Conservation (phyloP, 306 rosid genomes). For the Abrus pulchellus region DNA sequence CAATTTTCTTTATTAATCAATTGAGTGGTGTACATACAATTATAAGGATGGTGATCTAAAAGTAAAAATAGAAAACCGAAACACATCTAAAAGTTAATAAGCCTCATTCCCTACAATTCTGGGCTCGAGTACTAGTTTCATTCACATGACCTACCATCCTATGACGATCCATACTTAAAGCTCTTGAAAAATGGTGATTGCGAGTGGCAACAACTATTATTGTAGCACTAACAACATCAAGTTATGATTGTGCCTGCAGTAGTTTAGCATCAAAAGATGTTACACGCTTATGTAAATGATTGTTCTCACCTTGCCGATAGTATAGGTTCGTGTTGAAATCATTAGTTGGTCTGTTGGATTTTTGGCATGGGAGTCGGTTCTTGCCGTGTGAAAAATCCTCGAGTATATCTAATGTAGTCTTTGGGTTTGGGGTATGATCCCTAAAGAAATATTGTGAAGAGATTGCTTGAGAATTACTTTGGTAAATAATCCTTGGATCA, state of each 20-base stretch:
- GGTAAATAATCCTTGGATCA: constrained; percentile 54
- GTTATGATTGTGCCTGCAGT: constrained; percentile 64
- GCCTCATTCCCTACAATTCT: constrained; percentile 16
- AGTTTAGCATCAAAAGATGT: constrained; percentile 52
- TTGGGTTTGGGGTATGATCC: constrained; percentile 49
- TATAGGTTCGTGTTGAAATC: constrained; percentile 56
- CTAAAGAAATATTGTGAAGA: constrained; percentile 52
- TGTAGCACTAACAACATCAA: constrained; percentile 65
- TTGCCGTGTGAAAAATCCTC: constrained; percentile 51
- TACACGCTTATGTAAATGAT: constrained; percentile 46
- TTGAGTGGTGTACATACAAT: constrained; percentile 50
- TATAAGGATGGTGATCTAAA: constrained; percentile 47
- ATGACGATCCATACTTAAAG: constrained; percentile 59
- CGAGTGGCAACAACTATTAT: constrained; percentile 67
- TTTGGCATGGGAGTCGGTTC: constrained; percentile 44
- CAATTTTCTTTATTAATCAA: constrained; percentile 51
- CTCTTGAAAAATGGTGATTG: constrained; percentile 61
- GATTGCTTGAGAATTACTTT: constrained; percentile 51
- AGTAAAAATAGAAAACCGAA: constrained; percentile 33
- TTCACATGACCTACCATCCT: constrained; percentile 31
- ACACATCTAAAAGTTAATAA: constrained; percentile 34
- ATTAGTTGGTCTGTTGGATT: constrained; percentile 23
- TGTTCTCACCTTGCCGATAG: constrained; percentile 51
- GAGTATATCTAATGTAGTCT: constrained; percentile 47
- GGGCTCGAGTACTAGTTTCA: constrained; percentile 16